phyloP scores from a whole-genome alignment of 169 alveolate species.

The Eimeria praecox region DNA sequence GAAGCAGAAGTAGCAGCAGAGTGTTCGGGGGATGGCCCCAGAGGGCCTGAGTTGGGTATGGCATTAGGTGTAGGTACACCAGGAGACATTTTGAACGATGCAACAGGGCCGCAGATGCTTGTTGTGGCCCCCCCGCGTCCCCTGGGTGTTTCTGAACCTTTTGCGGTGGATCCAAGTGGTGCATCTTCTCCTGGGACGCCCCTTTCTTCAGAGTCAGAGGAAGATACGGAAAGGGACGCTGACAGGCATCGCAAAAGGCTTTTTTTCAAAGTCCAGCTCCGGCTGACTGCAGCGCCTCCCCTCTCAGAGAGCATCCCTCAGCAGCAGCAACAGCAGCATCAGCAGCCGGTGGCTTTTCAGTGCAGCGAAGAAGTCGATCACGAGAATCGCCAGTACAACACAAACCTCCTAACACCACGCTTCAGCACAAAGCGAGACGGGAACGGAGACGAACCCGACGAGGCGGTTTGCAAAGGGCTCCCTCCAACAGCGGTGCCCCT shows the following conservation, averaged over 20 bases:
- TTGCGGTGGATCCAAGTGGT: not conserved
- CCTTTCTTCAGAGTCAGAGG: not conserved
- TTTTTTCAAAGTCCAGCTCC: slow-evolving; percentile 8
- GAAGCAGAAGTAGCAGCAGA: not conserved
- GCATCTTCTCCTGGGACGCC: slow-evolving; percentile 2
- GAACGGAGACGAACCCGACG: not conserved
- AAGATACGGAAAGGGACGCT: not conserved
- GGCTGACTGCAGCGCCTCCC: slow-evolving; percentile 26
- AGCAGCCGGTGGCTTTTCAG: not conserved
- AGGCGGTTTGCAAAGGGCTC: not conserved
- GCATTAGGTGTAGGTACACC: not conserved
- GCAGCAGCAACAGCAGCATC: slow-evolving; percentile 31
- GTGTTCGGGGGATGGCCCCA: not conserved
- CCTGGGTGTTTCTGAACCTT: not conserved
- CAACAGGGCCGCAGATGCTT: not conserved
- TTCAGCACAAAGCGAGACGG: not conserved
- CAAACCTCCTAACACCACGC: not conserved
- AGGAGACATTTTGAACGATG: not conserved
- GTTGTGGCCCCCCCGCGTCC: not conserved
- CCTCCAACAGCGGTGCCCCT: not conserved
- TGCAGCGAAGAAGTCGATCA: not conserved
- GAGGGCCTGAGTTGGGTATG: not conserved
- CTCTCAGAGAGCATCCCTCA: not conserved
- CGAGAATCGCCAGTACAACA: not conserved
- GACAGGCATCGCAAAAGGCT: not conserved